phyloP scores from a whole-genome alignment of 208 protist species.

The Crithidia sp. region DNA sequence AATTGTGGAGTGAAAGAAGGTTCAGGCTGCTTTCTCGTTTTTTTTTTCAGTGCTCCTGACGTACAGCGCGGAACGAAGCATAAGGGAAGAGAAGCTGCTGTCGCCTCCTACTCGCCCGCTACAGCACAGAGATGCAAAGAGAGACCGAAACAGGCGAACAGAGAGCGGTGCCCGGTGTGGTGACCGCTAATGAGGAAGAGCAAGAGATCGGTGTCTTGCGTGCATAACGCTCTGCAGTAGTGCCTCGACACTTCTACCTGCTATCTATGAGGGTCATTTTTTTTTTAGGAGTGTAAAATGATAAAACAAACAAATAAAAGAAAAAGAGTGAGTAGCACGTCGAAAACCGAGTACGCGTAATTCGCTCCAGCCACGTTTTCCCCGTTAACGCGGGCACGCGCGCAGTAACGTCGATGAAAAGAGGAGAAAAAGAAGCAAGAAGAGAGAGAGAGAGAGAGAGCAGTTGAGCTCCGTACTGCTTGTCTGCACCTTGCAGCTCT shows the following conservation, averaged over 20 bases:
- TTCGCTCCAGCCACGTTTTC: neutral
- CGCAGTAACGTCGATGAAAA: neutral
- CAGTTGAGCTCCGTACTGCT: neutral
- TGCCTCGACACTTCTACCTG: too few species aligned
- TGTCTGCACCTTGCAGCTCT: neutral
- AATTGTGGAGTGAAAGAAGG: too few species aligned
- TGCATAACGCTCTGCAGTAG: neutral
- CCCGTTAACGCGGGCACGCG: neutral
- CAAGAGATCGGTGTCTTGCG: neutral
- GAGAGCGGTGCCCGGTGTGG: too few species aligned
- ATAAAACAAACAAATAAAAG: constrained; percentile 24
- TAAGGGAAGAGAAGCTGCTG: too few species aligned
- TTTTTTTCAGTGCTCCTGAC: too few species aligned
- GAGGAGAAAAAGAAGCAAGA: neutral
- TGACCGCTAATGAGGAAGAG: neutral
- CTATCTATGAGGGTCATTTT: neutral
- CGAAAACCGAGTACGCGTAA: neutral
- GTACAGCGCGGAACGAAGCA: too few species aligned
- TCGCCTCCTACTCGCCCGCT: too few species aligned
- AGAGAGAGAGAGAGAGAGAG: neutral
- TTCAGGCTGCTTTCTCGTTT: too few species aligned
- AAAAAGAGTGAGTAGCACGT: constrained; percentile 4
- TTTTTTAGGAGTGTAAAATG: constrained; percentile 8
- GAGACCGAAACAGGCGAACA: too few species aligned
- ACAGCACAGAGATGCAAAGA: too few species aligned